A percentile compares a stretch with the other conserved stretches of the same genome.
Evolutionary conservation across 306 rosid genomes (phyloP).

Genomic region (Prosopis cineraria): DNA sequence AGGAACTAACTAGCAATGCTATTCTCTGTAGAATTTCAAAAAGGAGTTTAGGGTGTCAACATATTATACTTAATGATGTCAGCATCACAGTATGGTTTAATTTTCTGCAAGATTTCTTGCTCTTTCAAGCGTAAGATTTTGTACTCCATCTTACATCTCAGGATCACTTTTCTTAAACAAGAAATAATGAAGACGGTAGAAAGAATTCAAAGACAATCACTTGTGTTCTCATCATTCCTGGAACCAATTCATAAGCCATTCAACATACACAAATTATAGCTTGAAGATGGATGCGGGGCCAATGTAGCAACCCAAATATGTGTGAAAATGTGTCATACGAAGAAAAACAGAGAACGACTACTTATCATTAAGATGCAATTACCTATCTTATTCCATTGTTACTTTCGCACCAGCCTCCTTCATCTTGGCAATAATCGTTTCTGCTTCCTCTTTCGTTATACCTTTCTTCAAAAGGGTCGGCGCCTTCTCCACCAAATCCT

Average conservation of each 20-base stretch:
- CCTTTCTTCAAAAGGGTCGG: constrained; percentile 92
- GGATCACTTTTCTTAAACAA: not conserved
- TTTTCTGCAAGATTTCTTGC: not conserved
- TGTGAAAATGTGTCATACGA: no score
- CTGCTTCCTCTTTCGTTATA: constrained; percentile 86
- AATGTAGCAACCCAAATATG: not conserved
- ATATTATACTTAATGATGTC: not conserved
- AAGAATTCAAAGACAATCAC: not conserved
- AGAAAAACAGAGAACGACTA: not conserved
- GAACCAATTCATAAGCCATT: not conserved
- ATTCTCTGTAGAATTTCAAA: not conserved
- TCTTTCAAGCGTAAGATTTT: not conserved
- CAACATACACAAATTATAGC: not conserved
- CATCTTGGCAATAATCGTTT: constrained; percentile 77
- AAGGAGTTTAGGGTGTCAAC: not conserved
- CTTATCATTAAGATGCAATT: not conserved
- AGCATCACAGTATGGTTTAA: not conserved
- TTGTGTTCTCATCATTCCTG: not conserved
- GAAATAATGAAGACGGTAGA: not conserved
- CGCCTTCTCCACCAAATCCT: constrained; percentile 92
- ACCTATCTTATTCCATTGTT: constrained; percentile 77
- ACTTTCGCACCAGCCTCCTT: constrained; percentile 89
- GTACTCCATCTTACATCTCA: not conserved
- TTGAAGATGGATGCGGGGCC: not conserved
- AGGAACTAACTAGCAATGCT: not conserved